phyloP scores from a whole-genome alignment of 2,329 filamentous ascomycete genomes.

The Chaetomiaceae sp. region DNA sequence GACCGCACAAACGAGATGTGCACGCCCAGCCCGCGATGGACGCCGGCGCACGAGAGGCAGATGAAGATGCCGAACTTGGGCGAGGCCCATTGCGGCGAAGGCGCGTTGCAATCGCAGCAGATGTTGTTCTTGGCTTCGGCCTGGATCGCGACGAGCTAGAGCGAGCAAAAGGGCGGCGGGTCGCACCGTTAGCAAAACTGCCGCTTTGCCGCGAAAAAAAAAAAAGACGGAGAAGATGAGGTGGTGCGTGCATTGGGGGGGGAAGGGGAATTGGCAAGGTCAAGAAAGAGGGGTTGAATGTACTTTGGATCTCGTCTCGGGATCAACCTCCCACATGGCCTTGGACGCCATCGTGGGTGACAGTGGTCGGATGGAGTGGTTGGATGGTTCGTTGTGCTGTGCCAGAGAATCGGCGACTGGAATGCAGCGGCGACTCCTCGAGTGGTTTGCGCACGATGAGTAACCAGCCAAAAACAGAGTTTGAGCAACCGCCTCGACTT shows the following conservation, averaged over 20 bases:
- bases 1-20: slow-evolving; percentile 98
- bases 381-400: background rate
- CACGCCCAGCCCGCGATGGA: slow-evolving; percentile 89
- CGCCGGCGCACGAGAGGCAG: slow-evolving; percentile 91
- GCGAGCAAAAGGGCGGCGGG: slow-evolving; percentile 14
- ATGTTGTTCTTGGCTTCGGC: slow-evolving; percentile 83
- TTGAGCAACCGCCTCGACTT: background rate
- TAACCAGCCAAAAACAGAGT: background rate
- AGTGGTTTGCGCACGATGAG: slow-evolving; percentile 5
- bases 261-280: background rate
- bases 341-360: slow-evolving; percentile 57
- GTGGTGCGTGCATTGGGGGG: background rate
- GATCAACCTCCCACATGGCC: slow-evolving; percentile 97
- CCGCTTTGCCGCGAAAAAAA: no score
- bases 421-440: background rate
- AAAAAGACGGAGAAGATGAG: no score
- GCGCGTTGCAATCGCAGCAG: slow-evolving; percentile 93
- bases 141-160: slow-evolving; percentile 81
- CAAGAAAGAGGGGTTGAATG: slow-evolving; percentile 2
- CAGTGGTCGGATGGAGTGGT: slow-evolving; percentile 5
- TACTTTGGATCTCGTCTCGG: slow-evolving; percentile 93
- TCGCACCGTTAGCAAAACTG: no score
- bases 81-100: slow-evolving; percentile 95
- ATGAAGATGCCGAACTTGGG: slow-evolving; percentile 99
- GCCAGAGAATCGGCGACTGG: background rate